Percentiles rank a stretch among this genome's conserved stretches.
phyloP scores from a whole-genome alignment of 2,329 filamentous ascomycete genomes.

The Calycina marina region DNA sequence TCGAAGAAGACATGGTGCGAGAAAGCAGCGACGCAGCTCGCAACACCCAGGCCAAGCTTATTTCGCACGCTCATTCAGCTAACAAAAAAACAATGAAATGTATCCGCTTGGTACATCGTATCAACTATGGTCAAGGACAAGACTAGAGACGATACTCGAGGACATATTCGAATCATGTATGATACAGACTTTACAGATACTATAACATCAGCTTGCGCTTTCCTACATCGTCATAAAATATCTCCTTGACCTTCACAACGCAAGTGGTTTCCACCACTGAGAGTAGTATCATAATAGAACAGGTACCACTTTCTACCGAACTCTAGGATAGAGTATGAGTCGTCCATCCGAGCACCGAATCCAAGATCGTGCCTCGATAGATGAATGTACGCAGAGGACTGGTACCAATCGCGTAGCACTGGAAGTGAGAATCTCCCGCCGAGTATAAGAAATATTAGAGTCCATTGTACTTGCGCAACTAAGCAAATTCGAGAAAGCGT shows the following conservation, averaged over 20 bases:
- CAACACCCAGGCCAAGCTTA: too few relatives aligned
- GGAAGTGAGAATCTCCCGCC: slow-evolving; percentile 62
- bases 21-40: too few relatives aligned
- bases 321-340: slow-evolving; percentile 67
- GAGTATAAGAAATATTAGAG: slow-evolving; percentile 67
- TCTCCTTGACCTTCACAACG: slow-evolving; percentile 62
- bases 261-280: slow-evolving; percentile 56
- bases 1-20: too few relatives aligned
- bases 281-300: slow-evolving; percentile 61
- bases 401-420: slow-evolving; percentile 52
- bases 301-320: slow-evolving; percentile 58
- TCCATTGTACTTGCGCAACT: slow-evolving; percentile 59
- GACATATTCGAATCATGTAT: too few relatives aligned
- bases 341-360: slow-evolving; percentile 69
- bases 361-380: slow-evolving; percentile 55
- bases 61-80: too few relatives aligned
- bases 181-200: too few relatives aligned
- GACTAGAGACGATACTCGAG: too few relatives aligned
- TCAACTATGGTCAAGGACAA: too few relatives aligned
- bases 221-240: slow-evolving; percentile 54
- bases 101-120: too few relatives aligned
- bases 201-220: slow-evolving; percentile 42
- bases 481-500: slow-evolving; percentile 69
- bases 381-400: slow-evolving; percentile 58
- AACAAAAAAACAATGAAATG: too few relatives aligned